Evolutionary conservation across 352 stramenopile species (phyloP).

Genomic region (Phytophthora crassamura): DNA sequence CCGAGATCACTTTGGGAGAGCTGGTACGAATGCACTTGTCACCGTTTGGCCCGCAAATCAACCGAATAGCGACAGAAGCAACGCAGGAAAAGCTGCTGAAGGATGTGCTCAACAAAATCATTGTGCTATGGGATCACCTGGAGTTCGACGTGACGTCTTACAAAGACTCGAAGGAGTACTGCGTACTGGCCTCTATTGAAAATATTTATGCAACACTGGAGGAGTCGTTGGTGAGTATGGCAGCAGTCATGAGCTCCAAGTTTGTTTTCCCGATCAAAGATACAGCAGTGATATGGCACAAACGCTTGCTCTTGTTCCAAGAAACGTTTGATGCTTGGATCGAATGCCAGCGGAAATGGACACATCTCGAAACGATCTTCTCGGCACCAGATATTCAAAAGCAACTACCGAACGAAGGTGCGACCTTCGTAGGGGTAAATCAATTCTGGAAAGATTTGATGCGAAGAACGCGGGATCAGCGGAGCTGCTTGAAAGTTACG

Average conservation of each 20-base stretch:
- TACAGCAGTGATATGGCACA: constrained; percentile 69
- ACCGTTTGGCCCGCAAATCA: constrained; percentile 80
- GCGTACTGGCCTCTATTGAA: constrained; percentile 81
- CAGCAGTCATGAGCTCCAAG: constrained; percentile 89
- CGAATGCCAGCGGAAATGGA: constrained; percentile 83
- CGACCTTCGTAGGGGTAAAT: constrained; percentile 66
- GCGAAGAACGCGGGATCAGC: constrained; percentile 64
- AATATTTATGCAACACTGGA: constrained; percentile 85
- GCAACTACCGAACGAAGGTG: constrained; percentile 73
- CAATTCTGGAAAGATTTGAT: constrained; percentile 88
- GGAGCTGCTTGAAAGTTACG: constrained; percentile 71
- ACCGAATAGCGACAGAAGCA: constrained; percentile 84
- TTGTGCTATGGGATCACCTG: constrained; percentile 77
- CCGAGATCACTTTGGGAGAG: constrained; percentile 75
- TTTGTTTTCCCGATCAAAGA: constrained; percentile 88
- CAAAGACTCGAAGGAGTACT: constrained; percentile 92
- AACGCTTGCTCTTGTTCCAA: constrained; percentile 76
- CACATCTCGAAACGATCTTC: constrained; percentile 88
- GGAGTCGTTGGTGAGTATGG: constrained; percentile 92
- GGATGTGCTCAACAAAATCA: constrained; percentile 91
- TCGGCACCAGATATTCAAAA: constrained; percentile 83
- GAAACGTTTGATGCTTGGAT: constrained; percentile 85
- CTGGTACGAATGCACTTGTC: constrained; percentile 85
- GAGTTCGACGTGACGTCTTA: constrained; percentile 91
- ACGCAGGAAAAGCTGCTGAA: constrained; percentile 89